Evolutionary conservation across 805 yeast species (phyloP), one percentile per base, ranked within the genome.

Genomic region (Torulaspora indica): DNA sequence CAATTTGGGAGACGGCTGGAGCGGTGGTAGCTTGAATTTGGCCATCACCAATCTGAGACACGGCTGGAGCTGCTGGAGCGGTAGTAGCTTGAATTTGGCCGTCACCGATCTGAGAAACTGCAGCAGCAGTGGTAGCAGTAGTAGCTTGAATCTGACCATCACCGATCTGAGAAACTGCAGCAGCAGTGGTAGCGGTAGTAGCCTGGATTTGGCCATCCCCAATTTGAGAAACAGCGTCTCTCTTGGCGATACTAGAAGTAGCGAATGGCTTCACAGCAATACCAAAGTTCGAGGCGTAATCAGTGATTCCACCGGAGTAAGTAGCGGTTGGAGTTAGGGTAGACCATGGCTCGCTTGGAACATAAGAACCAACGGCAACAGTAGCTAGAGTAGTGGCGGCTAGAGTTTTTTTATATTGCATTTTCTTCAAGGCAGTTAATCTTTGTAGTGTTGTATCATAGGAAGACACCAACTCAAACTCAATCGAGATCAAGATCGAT

Each of bases 91-190:
- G 56, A 34, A 54, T 53, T 49, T 60, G 75, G 48, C 77, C 77
- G 44, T 75, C 79, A 47, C 63, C 61, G 48, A 74, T 70, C 60
- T 76, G 80, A 49, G 75, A 64, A 32, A 65, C 64, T 13, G 69
- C 61, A 10, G 63, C 42, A 24, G 55, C 44, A 23, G 47, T 48
- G 22, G 57, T 51, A 35, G 48, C 47, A 23, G 72, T 63, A 23
- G 71, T 55, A 39, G 58, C 61, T 43, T 58, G 83, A 56, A 78
- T 69, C 65, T 79, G 83, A 59, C 83, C 83, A 53, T 79, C 84
- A 56, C 74, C 74, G 48, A 79, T 79, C 64, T 77, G 60, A 40
- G 60, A 56, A 12, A 49, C 56, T 29, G 56, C 56, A 2, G 18
- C n/a, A 25, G 62, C 58, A 41, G 69, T 63, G 17, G 61, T 52